Conservation (phyloP, 495 filamentous ascomycete genomes). For the Penicillium goetzii region DNA sequence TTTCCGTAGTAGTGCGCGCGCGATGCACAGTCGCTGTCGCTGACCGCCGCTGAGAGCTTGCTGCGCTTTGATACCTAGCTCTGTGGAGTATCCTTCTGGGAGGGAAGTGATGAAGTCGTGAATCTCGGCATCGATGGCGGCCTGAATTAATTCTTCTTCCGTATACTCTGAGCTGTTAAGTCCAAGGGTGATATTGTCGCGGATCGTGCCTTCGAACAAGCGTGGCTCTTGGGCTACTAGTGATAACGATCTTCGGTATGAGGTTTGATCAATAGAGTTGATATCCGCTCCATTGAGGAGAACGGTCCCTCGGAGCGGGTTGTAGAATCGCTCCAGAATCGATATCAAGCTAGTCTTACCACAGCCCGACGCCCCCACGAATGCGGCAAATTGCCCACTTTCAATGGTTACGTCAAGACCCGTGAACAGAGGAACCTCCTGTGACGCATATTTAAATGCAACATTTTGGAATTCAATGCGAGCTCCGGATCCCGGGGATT, state of each 20-base stretch:
- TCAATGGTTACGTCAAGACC: background rate
- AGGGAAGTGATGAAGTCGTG: background rate
- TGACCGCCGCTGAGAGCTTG: background rate
- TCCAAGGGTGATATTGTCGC: background rate
- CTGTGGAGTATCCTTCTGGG: background rate
- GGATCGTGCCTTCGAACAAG: background rate
- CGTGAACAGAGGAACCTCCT: background rate
- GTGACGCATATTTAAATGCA: background rate
- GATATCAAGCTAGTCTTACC: background rate
- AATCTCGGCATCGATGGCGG: background rate
- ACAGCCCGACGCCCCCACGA: background rate
- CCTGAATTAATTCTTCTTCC: background rate
- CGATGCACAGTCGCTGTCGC: background rate
- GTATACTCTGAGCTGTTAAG: background rate
- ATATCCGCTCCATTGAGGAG: background rate
- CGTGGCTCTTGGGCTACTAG: background rate
- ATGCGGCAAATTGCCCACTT: background rate
- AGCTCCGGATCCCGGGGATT: background rate
- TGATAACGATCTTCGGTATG: background rate
- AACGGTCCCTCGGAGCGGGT: background rate
- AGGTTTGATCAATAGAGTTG: background rate
- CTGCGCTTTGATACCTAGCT: background rate
- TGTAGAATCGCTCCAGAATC: constrained; percentile 1
- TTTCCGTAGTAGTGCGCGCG: background rate
- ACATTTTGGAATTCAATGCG: background rate